phyloP scores from a whole-genome alignment of 768 basidiomycete species.

The Kondoa subrosea region DNA sequence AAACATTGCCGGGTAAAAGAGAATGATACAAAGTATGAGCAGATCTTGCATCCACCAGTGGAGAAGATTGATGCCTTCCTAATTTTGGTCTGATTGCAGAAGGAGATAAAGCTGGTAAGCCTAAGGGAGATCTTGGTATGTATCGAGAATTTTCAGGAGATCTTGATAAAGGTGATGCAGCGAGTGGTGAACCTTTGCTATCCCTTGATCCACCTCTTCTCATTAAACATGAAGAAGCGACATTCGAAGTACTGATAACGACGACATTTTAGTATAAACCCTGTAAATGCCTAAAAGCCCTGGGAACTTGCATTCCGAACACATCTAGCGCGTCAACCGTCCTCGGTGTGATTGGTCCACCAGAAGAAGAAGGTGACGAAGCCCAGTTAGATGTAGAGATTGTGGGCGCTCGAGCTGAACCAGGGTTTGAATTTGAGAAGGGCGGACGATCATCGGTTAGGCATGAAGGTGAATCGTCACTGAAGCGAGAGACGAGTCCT shows the following conservation, averaged over 20 bases:
- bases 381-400: neutral
- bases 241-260: neutral
- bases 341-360: neutral
- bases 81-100: neutral
- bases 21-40: neutral
- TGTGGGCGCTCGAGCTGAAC: neutral
- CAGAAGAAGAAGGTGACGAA: neutral
- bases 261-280: no score
- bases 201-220: neutral
- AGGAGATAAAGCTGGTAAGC: neutral
- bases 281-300: neutral
- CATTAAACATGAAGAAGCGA: neutral
- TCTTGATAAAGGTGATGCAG: neutral
- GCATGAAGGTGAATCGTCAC: constrained; percentile 2
- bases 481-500: constrained; percentile 6
- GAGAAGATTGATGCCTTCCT: neutral
- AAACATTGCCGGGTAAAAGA: neutral
- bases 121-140: neutral
- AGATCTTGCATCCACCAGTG: neutral
- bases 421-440: neutral
- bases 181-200: no score
- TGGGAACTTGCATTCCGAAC: neutral
- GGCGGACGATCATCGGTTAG: neutral
- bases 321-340: constrained; percentile 1
- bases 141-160: neutral